phyloP scores from a whole-genome alignment of 352 stramenopile genomes.

The Phytophthora boehmeriae region DNA sequence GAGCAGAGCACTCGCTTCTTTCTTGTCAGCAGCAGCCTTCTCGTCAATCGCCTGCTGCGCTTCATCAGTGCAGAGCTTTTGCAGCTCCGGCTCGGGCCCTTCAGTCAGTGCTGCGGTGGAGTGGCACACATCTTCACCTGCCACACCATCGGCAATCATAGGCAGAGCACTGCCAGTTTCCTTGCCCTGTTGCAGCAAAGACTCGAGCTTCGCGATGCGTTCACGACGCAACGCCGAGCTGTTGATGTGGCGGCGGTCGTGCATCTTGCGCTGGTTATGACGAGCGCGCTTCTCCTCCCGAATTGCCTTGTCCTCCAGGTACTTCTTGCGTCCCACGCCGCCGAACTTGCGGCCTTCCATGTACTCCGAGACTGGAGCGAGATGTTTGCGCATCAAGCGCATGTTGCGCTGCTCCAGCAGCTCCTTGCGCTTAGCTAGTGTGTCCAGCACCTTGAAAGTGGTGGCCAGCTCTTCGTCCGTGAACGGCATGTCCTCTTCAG shows the following conservation, averaged over 20 bases:
- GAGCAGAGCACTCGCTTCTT: slow-evolving; percentile 65
- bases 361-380: slow-evolving; percentile 77
- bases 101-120: slow-evolving; percentile 37
- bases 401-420: slow-evolving; percentile 79
- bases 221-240: slow-evolving; percentile 89
- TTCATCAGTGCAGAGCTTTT: slow-evolving; percentile 68
- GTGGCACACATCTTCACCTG: slow-evolving; percentile 67
- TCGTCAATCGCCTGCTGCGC: slow-evolving; percentile 55
- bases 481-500: slow-evolving; percentile 68
- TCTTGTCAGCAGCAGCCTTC: slow-evolving; percentile 49
- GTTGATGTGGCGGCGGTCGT: slow-evolving; percentile 95
- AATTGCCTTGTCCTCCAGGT: slow-evolving; percentile 88
- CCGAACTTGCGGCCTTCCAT: slow-evolving; percentile 88
- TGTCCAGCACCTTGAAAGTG: slow-evolving; percentile 74
- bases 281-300: slow-evolving; percentile 85
- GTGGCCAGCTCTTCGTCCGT: slow-evolving; percentile 60
- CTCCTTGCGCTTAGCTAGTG: slow-evolving; percentile 50
- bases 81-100: slow-evolving; percentile 38
- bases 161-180: slow-evolving; percentile 55
- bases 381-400: slow-evolving; percentile 77
- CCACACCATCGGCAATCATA: slow-evolving; percentile 93
- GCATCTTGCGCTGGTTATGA: slow-evolving; percentile 87
- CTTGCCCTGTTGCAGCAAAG: slow-evolving; percentile 87
- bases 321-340: slow-evolving; percentile 85
- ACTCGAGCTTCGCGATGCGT: slow-evolving; percentile 92